Evolutionary conservation across 163 green algal species (phyloP).

Genomic region (Chlamydomonas reinhardtii): DNA sequence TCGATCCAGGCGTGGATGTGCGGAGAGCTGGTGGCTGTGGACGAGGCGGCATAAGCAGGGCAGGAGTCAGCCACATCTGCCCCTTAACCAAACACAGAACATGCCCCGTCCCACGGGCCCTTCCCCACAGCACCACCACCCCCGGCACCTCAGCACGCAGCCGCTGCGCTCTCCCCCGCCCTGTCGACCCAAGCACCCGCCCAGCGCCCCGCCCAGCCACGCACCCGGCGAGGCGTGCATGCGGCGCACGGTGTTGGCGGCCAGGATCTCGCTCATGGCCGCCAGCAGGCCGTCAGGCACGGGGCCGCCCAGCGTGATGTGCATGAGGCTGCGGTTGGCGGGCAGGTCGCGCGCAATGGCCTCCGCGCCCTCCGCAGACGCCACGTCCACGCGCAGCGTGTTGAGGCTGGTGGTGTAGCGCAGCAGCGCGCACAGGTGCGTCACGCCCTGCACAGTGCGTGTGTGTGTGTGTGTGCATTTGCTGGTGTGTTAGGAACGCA

Average conservation of each 20-base stretch:
- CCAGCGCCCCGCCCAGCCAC: background rate
- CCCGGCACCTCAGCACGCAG: no score
- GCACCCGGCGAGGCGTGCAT: conserved; percentile 40
- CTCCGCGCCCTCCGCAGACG: conserved; percentile 60
- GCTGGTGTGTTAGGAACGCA: no score
- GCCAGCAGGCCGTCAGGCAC: conserved; percentile 68
- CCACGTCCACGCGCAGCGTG: conserved; percentile 69
- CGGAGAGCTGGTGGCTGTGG: conserved; percentile 38
- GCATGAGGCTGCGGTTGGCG: conserved; percentile 59
- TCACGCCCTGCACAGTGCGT: conserved; percentile 38
- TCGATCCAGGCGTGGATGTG: conserved; percentile 70
- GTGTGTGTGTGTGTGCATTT: no score
- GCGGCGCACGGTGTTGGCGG: conserved; percentile 52
- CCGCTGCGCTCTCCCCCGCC: no score
- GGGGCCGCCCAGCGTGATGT: conserved; percentile 69
- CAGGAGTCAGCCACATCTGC: no score
- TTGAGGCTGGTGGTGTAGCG: conserved; percentile 59
- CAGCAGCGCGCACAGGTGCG: conserved; percentile 67
- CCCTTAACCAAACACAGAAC: no score
- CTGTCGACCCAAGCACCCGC: no score
- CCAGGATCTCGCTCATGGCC: conserved; percentile 58
- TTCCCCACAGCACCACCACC: no score
- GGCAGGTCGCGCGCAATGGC: conserved; percentile 63
- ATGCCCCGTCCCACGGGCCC: no score
- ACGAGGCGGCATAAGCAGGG: no score